Percentiles rank a stretch among this genome's conserved stretches.
phyloP scores from a whole-genome alignment of 257 asterid genomes.

The Solanum chilense region DNA sequence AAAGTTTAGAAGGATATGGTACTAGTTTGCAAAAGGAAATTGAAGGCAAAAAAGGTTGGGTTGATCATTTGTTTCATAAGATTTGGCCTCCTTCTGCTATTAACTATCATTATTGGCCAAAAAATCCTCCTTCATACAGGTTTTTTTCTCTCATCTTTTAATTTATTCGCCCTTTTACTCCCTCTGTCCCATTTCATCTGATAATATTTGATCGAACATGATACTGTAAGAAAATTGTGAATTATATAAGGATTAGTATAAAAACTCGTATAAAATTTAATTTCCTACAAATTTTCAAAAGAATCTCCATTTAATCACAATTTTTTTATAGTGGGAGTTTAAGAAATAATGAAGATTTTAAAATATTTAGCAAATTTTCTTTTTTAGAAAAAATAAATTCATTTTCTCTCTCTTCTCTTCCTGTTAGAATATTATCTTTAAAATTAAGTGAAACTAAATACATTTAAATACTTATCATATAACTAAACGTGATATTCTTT shows the following conservation, averaged over 20 bases:
- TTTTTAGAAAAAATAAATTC: too few species aligned
- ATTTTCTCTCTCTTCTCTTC: too few species aligned
- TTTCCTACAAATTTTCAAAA: accelerated
- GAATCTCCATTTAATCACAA: accelerated
- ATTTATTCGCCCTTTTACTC: background rate
- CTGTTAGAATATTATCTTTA: too few species aligned
- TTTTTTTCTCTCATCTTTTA: background rate
- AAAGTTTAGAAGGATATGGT: constrained; percentile 61
- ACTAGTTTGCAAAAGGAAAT: constrained; percentile 40
- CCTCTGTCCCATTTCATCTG: accelerated
- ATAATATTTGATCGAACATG: too few species aligned
- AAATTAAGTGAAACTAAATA: too few species aligned
- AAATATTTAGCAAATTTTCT: too few species aligned
- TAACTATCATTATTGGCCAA: constrained; percentile 57
- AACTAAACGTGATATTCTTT: too few species aligned
- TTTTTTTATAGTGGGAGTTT: too few species aligned
- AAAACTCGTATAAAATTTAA: accelerated
- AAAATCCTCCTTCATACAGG: constrained; percentile 66
- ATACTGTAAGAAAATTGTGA: too few species aligned
- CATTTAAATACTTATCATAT: too few species aligned
- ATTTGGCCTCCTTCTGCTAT: constrained; percentile 59
- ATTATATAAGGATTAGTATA: too few species aligned
- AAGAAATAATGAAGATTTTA: too few species aligned
- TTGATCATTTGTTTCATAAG: constrained; percentile 73
- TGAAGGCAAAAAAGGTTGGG: constrained; percentile 76